A percentile compares a stretch with the other conserved stretches of the same genome.
phyloP scores from a whole-genome alignment of 495 filamentous ascomycete genomes.

The Talaromyces ruber region DNA sequence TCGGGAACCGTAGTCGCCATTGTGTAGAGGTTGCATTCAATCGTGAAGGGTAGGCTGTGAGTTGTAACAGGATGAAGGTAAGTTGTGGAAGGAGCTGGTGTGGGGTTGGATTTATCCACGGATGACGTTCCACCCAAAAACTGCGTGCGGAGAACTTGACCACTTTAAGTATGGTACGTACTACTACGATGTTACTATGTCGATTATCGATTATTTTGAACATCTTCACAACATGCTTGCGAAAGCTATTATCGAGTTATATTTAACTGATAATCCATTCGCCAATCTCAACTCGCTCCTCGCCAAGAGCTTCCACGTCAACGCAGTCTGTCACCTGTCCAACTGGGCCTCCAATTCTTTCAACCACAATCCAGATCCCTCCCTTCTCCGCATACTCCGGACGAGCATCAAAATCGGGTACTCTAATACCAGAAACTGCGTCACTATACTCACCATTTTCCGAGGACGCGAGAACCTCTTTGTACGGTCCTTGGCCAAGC shows the following conservation, averaged over 20 bases:
- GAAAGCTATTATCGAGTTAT: no score
- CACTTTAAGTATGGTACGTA: not conserved
- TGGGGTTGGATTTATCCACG: slow-evolving; percentile 1
- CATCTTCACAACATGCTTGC: no score
- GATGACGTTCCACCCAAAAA: slow-evolving; percentile 2
- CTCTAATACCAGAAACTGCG: slow-evolving; percentile 57
- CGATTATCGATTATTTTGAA: no score
- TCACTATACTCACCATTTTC: slow-evolving; percentile 61
- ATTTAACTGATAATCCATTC: slow-evolving; percentile 29
- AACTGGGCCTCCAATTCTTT: slow-evolving; percentile 52
- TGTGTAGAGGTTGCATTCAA: not conserved
- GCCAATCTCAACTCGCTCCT: slow-evolving; percentile 55
- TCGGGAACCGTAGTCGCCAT: slow-evolving; percentile 73
- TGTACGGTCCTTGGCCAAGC: slow-evolving; percentile 59
- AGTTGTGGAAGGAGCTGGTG: slow-evolving; percentile 16
- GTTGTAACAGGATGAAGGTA: not conserved
- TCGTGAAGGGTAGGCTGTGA: not conserved
- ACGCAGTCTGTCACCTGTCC: slow-evolving; percentile 46
- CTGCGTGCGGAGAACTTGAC: not conserved
- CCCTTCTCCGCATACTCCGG: slow-evolving; percentile 38
- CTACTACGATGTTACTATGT: no score
- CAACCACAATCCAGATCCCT: slow-evolving; percentile 73
- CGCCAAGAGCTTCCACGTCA: slow-evolving; percentile 60
- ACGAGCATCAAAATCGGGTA: slow-evolving; percentile 61
- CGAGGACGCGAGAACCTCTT: slow-evolving; percentile 48